phyloP scores from a whole-genome alignment of 164 flowering plant genomes.

The Nymphaea thermarum region DNA sequence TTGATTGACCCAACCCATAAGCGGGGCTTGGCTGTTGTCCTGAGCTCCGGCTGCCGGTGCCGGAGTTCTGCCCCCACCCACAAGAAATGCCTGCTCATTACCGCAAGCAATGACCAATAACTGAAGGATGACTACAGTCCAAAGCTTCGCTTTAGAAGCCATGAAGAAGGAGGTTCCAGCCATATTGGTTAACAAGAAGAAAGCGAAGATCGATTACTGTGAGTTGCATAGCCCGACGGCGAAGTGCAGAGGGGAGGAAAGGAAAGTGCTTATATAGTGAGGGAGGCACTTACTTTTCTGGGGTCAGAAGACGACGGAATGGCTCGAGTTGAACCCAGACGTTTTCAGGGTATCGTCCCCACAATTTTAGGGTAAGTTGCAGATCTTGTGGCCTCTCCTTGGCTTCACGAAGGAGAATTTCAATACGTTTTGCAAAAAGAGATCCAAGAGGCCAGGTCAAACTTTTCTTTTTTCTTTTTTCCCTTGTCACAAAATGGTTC shows the following conservation, averaged over 20 bases:
- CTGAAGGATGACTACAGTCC: neutral
- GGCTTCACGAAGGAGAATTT: too few relatives aligned
- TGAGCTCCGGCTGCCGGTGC: neutral
- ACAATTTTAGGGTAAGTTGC: neutral
- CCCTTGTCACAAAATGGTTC: too few relatives aligned
- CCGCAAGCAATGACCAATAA: neutral
- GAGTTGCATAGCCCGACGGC: neutral
- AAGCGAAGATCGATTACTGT: neutral
- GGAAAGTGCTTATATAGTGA: neutral
- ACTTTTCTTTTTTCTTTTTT: too few relatives aligned
- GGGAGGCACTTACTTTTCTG: neutral
- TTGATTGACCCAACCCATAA: neutral
- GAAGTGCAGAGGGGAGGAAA: neutral
- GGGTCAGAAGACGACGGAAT: neutral
- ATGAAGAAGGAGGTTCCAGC: neutral
- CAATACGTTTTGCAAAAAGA: too few relatives aligned
- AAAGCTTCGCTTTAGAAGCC: neutral
- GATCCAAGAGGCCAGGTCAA: too few relatives aligned
- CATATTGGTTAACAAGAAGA: neutral
- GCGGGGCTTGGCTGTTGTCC: too few relatives aligned
- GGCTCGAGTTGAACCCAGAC: neutral
- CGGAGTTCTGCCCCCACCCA: neutral
- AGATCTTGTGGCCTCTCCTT: neutral
- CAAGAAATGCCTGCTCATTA: too few relatives aligned
- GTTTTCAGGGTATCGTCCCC: neutral